Evolutionary conservation across 2,329 filamentous ascomycete genomes (phyloP), one percentile per base, ranked within the genome.

Genomic region (Chrysosporium keratinophilum): DNA sequence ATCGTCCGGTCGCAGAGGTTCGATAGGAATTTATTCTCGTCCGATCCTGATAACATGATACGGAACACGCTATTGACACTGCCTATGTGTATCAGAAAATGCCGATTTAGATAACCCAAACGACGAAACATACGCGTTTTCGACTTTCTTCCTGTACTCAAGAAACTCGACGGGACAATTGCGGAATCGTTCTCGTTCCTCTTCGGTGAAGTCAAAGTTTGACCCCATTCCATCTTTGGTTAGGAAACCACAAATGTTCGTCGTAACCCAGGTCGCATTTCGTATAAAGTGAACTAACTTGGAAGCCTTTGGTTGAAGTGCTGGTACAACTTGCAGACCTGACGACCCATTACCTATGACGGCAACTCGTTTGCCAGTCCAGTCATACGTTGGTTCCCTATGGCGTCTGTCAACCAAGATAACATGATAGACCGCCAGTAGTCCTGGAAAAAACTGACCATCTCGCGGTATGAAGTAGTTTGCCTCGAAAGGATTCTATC

Each of bases 401-500:
- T 31, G 14, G 11, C 28, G 10, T 23, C 20, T 20, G 14, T 10
- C 14, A 23, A 19, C 35, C 44, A 46, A 23, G 9, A 11, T 12
- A n/a, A 34, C 61, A 50, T 71, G 15, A 34, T n/a, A 15, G 15
- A n/a, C 3, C n/a, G n/a, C 2, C 41, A 20, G 14, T 44, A 19
- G 15, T n/a, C 9, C 67, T 15, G 9, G 37, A 14, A n/a, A 31
- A n/a, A 7, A 42, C 48, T n/a, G 33, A 50, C 71, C 72, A 77
- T 9, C 53, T 52, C 1, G 74, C 73, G 43, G 65, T 71, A 56
- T 76, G 74, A 47, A 73, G 56, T 1, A 75, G 55, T 37, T 68
- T 67, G 1, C 73, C 74, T 52, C 72, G 64, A 58, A 77, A 79
- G 1, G 65, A 61, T 28, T 74, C 65, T 5, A 74, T 65, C 4